Conservation (phyloP, 371 early-diverging fungal genomes). For the Sporodiniella umbellata region DNA sequence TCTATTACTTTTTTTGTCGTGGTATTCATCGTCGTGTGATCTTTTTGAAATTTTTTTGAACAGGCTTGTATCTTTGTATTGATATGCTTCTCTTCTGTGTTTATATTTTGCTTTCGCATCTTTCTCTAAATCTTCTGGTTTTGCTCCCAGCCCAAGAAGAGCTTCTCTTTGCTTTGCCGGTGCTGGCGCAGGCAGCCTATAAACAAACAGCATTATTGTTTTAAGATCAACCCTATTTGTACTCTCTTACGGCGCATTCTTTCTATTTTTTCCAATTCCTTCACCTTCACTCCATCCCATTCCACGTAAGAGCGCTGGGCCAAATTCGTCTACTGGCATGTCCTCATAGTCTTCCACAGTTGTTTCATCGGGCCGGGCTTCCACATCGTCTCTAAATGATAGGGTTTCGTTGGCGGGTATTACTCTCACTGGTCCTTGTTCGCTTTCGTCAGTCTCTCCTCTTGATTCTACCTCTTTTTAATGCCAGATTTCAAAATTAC, state of each 20-base stretch:
- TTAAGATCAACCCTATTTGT: background rate
- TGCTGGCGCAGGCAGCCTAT: constrained; percentile 31
- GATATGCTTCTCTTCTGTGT: constrained; percentile 27
- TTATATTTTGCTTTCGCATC: constrained; percentile 14
- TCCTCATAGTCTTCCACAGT: constrained; percentile 79
- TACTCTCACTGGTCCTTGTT: constrained; percentile 39
- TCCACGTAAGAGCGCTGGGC: constrained; percentile 83
- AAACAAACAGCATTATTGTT: background rate
- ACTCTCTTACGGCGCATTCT: constrained; percentile 26
- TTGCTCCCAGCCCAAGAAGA: constrained; percentile 76
- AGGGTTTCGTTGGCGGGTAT: constrained; percentile 49
- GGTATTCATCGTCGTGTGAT: constrained; percentile 23
- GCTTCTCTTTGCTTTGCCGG: constrained; percentile 62
- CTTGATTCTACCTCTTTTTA: constrained; percentile 34
- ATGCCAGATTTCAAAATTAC: background rate
- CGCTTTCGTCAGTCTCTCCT: constrained; percentile 42
- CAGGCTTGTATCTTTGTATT: constrained; percentile 39
- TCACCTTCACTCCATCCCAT: constrained; percentile 90
- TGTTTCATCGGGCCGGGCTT: constrained; percentile 56
- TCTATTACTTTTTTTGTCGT: constrained; percentile 3
- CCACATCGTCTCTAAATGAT: constrained; percentile 49
- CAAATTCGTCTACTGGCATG: constrained; percentile 89
- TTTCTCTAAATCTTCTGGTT: constrained; percentile 42
- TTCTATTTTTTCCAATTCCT: constrained; percentile 55
- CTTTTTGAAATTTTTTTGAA: constrained; percentile 42